These are phyloP conservation scores for Helichrysum umbraculigerum DNA, from an alignment of 129 eudicot species.

Conservation along the genomic window DNA sequence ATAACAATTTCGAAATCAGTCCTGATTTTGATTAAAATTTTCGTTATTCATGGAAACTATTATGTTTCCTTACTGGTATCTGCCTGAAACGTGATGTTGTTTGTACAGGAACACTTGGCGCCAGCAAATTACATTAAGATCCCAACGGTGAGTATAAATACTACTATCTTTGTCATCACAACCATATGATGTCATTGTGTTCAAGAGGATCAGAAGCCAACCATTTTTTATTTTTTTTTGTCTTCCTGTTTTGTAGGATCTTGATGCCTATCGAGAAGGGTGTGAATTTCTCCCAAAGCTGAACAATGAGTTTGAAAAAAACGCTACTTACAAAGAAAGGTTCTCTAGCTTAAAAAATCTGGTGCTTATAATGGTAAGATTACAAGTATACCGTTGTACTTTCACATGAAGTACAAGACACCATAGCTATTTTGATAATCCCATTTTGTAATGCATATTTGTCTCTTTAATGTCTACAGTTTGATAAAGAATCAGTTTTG, in stretches of 20 bases:
- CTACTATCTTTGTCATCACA: neutral
- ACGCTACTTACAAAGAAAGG: slow-evolving; percentile 66
- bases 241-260: slow-evolving; percentile 40
- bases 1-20: slow-evolving; percentile 16
- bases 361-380: slow-evolving; percentile 82
- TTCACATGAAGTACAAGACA: slow-evolving; percentile 12
- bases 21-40: neutral
- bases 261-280: slow-evolving; percentile 53
- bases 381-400: neutral
- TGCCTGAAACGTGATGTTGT: slow-evolving; percentile 15
- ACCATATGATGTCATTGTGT: slow-evolving; percentile 10
- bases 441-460: neutral
- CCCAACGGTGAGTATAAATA: slow-evolving; percentile 72
- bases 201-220: neutral
- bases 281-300: slow-evolving; percentile 76
- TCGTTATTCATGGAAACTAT: slow-evolving; percentile 4
- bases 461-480: slow-evolving; percentile 37
- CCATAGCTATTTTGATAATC: neutral
- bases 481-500: slow-evolving; percentile 60
- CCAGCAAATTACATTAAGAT: slow-evolving; percentile 78
- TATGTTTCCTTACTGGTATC: neutral
- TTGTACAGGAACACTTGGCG: slow-evolving; percentile 66
- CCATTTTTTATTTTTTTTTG: neutral
- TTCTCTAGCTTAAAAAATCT: slow-evolving; percentile 73
- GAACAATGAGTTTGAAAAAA: slow-evolving; percentile 61